phyloP scores from a whole-genome alignment of 176 grass and related monocot species.

The Lolium multiflorum region DNA sequence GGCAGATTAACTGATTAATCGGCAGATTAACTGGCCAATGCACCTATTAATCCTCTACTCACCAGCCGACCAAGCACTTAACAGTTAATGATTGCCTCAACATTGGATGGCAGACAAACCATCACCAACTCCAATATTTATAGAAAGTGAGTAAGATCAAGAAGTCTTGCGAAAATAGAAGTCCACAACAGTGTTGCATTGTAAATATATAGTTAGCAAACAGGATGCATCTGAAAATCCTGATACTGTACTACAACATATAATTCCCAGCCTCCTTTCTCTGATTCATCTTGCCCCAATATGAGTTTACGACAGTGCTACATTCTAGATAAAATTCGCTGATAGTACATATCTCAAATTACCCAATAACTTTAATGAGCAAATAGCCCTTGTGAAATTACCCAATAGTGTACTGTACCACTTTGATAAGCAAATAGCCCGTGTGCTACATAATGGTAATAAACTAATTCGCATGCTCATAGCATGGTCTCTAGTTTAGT shows the following conservation, averaged over 20 bases:
- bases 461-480: neutral
- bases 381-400: neutral
- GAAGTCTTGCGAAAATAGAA: neutral
- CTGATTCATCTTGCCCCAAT: neutral
- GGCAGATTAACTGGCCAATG: no score
- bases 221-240: neutral
- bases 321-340: neutral
- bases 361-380: neutral
- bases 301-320: neutral
- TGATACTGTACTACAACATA: neutral
- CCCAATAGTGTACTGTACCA: neutral
- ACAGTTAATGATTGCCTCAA: no score
- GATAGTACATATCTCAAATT: neutral
- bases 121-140: neutral
- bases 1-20: no score
- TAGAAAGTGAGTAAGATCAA: neutral
- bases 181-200: neutral
- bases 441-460: conserved; percentile 25
- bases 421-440: neutral
- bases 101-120: neutral
- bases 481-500: conserved; percentile 3
- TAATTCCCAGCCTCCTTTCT: neutral
- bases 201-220: neutral
- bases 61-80: no score
- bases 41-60: no score